Evolutionary conservation across 345 rosid genomes (phyloP), one percentile per base, ranked within the genome.

Genomic region (Aquilaria malaccensis): DNA sequence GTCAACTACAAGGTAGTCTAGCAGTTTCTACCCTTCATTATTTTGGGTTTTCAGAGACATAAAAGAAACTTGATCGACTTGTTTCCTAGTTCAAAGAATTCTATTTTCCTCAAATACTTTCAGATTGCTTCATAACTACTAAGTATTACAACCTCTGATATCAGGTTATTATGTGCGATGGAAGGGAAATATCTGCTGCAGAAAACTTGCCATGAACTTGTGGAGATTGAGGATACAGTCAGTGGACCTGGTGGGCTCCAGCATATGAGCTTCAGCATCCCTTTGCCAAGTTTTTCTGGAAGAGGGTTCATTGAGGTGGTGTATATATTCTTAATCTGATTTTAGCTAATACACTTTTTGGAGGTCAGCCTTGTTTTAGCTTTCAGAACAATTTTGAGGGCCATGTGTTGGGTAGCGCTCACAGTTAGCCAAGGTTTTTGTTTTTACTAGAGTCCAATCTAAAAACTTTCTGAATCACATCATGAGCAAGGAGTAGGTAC

Each of bases 271-370:
- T 77, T 81, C 47, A 49, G 33, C 43, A 84, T 83, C 66, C 72
- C 86, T n/a, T 57, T 84, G 29, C 84, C 94, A 11, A 41, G 63
- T 58, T 69, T 77, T 54, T 65, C 66, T 54, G 94, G 94, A 31
- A 77, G 89, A 76, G 94, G 94, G 61, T 84, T 84, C 59, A 77
- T 86, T 58, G 94, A 86, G 94, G 94, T 86, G 56, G 53, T 58
- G 30, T 29, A 12, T 56, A 30, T 61, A 29, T 22, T 63, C 7
- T n/a, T 46, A 5, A 45, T 12, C 10, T 55, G 46, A 13, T 30
- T 56, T 47, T 4, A 22, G 33, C 56, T 14, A 22, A 3, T 55
- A 62, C 15, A 48, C 7, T 0, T 1, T 7, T 7, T 37, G 3
- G 7, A 37, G 7, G 43, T 37, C 7, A 22, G 33, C n/a, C 33